These are phyloP conservation scores for Cyberlindnera euphorbiae DNA, from an alignment of 805 yeast species.

Conservation along the genomic window DNA sequence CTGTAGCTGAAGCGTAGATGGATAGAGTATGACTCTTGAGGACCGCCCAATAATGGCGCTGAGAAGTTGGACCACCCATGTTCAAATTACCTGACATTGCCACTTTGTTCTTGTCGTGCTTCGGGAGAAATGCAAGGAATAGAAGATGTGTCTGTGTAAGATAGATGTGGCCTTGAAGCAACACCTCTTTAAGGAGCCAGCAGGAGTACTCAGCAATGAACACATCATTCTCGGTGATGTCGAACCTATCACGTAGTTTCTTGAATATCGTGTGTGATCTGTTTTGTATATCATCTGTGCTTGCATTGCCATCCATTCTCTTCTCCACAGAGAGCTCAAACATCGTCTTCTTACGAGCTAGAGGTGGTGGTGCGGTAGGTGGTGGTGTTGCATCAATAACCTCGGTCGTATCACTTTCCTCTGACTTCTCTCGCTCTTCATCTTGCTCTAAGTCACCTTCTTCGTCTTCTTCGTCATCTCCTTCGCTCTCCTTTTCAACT, in stretches of 20 bases:
- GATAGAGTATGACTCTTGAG: slow-evolving; percentile 64
- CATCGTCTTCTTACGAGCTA: slow-evolving; percentile 11
- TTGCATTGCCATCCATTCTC: slow-evolving; percentile 9
- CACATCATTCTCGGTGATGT: slow-evolving; percentile 49
- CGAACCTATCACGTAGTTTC: slow-evolving; percentile 35
- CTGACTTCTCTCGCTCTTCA: neutral
- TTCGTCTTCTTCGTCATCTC: slow-evolving; percentile 1
- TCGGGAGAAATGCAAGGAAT: slow-evolving; percentile 78
- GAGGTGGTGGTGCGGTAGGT: neutral
- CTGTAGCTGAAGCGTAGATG: slow-evolving; percentile 66
- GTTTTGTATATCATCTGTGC: slow-evolving; percentile 16
- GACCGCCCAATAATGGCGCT: slow-evolving; percentile 70
- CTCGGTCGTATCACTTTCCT: slow-evolving; percentile 1
- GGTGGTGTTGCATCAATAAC: neutral
- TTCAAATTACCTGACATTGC: slow-evolving; percentile 48
- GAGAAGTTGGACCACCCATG: slow-evolving; percentile 31
- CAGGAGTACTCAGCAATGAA: slow-evolving; percentile 60
- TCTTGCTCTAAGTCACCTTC: neutral
- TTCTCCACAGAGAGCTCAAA: slow-evolving; percentile 29
- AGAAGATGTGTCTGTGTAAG: slow-evolving; percentile 60
- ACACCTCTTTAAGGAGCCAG: slow-evolving; percentile 79
- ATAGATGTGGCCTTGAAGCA: slow-evolving; percentile 81
- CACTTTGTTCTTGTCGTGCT: slow-evolving; percentile 34
- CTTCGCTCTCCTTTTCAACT: neutral
- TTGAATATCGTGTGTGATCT: slow-evolving; percentile 34